Percentiles rank a stretch among this genome's conserved stretches.
Evolutionary conservation across 306 rosid species (phyloP).

Genomic region (Medicago lupulina): DNA sequence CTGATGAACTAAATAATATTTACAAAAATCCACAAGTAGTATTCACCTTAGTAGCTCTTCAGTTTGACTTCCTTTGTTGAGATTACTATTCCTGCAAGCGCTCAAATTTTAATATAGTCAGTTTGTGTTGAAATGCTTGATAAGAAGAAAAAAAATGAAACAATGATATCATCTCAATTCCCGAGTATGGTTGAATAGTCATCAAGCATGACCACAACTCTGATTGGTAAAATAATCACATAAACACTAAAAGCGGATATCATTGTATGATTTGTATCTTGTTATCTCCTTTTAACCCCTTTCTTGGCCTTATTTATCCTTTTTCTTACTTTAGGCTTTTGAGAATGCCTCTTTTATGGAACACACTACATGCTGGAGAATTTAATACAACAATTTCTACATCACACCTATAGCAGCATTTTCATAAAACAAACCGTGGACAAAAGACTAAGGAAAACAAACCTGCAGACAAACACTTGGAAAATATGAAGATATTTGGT

Average conservation of each 20-base stretch:
- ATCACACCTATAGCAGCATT: constrained; percentile 14
- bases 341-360: not conserved
- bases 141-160: constrained; percentile 3
- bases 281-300: not conserved
- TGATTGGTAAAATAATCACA: not conserved
- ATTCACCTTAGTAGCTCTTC: constrained; percentile 87
- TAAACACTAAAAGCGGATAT: constrained; percentile 16
- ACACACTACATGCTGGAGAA: constrained; percentile 21
- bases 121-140: constrained; percentile 15
- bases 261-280: not conserved
- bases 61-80: constrained; percentile 55
- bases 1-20: constrained; percentile 2
- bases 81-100: constrained; percentile 61
- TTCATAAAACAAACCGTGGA: constrained; percentile 25
- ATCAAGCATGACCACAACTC: constrained; percentile 12
- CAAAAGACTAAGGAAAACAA: constrained; percentile 37
- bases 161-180: constrained; percentile 12
- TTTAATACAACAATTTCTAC: constrained; percentile 20
- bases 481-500: constrained; percentile 78
- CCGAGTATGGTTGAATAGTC: constrained; percentile 6
- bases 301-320: not conserved
- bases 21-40: constrained; percentile 30
- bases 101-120: constrained; percentile 23
- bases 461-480: constrained; percentile 78
- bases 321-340: not conserved